These are phyloP conservation scores for Dacryopinax primogenitus DNA, from an alignment of 768 basidiomycete genomes.

Conservation along the genomic window DNA sequence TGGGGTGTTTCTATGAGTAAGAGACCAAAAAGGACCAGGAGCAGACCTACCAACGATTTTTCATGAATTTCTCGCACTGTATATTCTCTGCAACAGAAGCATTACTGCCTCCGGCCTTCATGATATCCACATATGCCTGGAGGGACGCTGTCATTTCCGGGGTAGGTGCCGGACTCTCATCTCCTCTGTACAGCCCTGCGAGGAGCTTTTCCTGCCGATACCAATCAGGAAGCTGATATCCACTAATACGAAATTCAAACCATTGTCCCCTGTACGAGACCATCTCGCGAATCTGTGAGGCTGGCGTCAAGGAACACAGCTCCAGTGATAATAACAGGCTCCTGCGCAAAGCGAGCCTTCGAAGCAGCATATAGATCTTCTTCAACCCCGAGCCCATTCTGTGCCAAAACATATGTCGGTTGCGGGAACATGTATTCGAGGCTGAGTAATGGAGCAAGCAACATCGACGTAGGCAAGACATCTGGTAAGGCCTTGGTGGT, in stretches of 20 bases:
- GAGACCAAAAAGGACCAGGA: background rate
- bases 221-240: background rate
- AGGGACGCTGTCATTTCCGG: background rate
- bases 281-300: slow-evolving; percentile 13
- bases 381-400: slow-evolving; percentile 66
- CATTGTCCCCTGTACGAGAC: slow-evolving; percentile 13
- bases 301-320: slow-evolving; percentile 7
- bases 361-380: slow-evolving; percentile 44
- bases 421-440: slow-evolving; percentile 37
- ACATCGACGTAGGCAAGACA: slow-evolving; percentile 39
- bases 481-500: slow-evolving; percentile 65
- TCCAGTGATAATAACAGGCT: slow-evolving; percentile 22
- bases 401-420: slow-evolving; percentile 48
- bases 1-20: background rate
- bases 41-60: slow-evolving; percentile 11
- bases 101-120: slow-evolving; percentile 10
- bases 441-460: slow-evolving; percentile 46
- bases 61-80: slow-evolving; percentile 14
- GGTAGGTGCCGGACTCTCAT: background rate
- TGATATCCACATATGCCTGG: slow-evolving; percentile 9
- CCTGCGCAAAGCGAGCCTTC: slow-evolving; percentile 15
- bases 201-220: slow-evolving; percentile 1
- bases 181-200: background rate
- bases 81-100: slow-evolving; percentile 14
- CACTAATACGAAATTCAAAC: slow-evolving; percentile 10